Base-by-base conservation (phyloP, 371 early-diverging fungal species). In the Mortierella sp. region DNA sequence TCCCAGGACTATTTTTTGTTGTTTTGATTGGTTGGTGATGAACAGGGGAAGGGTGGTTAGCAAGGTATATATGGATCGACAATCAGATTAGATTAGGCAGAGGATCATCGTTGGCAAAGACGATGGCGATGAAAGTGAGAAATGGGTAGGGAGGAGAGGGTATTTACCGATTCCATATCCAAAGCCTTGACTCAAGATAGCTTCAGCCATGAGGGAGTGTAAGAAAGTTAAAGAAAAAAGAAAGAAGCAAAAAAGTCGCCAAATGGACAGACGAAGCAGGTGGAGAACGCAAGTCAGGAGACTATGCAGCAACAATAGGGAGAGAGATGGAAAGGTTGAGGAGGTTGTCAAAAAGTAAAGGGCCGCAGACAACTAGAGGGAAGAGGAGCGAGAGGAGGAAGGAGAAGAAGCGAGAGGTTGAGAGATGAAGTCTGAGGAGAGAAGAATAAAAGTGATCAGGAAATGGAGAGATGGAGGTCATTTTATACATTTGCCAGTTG, bases 141-240 rank as follows among this genome's bases (percentile, higher is more conserved):
- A 7, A 14, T 2, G 29, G 29, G 46, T 27, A 16, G 16, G 4
- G 48, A 27, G 32, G 29, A 32, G 18, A 44, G 11, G 35, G 51
- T 21, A 49, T 10, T 43, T 84, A 84, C 88, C 84, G 27, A 87
- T 77, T 70, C 88, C 88, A 79, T 87, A 87, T 75, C 88, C 88
- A 8, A 81, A 32, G 7, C 81, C 84, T 73, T 87, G 49, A 12
- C 82, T 84, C 71, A 87, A 58, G 63, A 84, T 63, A 7, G 82
- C 48, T 48, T 11, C 82, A 10, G 60, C 74, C 76, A 77, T 82
- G 29, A 51, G 21, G 51, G 35, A 18, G 35, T 18, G 11, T 58
- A 4, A 12, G 74, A 6, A 29, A 71, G 38, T 27, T 29, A 49
- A 32, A 60, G 24, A n/a, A 46, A 8, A 73, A 41, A 3, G 56